Evolutionary conservation across 208 protist genomes (phyloP), one percentile per base, ranked within the genome.

Genomic region (Herpetomonas tarakana): DNA sequence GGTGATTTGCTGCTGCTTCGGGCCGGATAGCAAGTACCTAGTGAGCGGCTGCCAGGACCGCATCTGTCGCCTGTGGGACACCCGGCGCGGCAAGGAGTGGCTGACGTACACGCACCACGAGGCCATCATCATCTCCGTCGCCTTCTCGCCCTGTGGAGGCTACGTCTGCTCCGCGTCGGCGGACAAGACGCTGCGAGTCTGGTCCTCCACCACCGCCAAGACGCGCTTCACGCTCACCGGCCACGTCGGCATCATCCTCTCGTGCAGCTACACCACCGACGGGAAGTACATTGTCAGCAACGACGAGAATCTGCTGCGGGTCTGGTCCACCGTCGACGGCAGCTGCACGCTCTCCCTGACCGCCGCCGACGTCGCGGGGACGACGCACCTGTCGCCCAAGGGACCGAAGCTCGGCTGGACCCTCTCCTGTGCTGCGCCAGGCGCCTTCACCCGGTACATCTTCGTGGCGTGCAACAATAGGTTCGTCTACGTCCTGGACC

Each of bases 1-100:
- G 26, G 88, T 93, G 21, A 94, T 96, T 57, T 96, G 91, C 69
- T 96, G 91, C 60, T 80, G 78, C 61, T 96, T 96, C 62, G 69
- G 69, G n/a, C 82, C 84, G 2, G 88, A 96, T 55, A 87, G 82
- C 68, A 91, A 87, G 58, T 81, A 72, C 45, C 52, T 96, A 6
- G 86, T 88, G 16, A 89, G 85, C 45, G 91, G 91, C 6, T 96
- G 87, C 56, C 88, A 96, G 52, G 91, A 96, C 69, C 82, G 86
- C 27, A 65, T 91, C 7, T 96, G 91, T 68, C 85, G 88, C 2
- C 39, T 96, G 19, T 96, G 87, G 86, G 85, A 89, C 45, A 91
- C 81, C 6, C 63, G 69, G 27, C 67, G 67, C 0, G 87, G 78
- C 6, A 68, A 72, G 68, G 83, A 96, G 72, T 74, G 64, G 63